Base-by-base conservation (phyloP, 305 asterid genomes). In the Monarda citriodora region DNA sequence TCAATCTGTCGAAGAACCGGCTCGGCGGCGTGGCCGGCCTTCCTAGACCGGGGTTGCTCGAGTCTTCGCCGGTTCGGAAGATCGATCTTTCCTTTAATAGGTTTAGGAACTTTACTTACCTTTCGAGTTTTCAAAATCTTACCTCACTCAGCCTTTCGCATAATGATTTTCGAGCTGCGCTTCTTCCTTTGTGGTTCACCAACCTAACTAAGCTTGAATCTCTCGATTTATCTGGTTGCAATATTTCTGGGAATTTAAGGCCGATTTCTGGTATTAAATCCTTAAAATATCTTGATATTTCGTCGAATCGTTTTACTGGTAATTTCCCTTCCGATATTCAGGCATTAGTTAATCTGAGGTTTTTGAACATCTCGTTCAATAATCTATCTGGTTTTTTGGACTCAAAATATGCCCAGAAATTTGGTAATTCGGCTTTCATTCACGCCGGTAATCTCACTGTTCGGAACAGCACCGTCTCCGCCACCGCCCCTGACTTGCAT, bases 31-130 rank as follows among this genome's bases (percentile, higher is more conserved):
- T 82, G 0, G 59, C 79, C 31, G 88, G 77, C 18, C 61, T 67
- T 17, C 56, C 71, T 1, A 77, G 48, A 25, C 59, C 74, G 42
- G 76, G 49, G 21, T 9, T 22, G 61, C 17, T 45, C 23, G 56
- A 12, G 5, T 14, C 68, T 6, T 81, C 87, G 0, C 55, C 66
- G 21, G 61, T 85, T 41, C 75, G 69, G 18, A 78, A 47, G 64
- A 79, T 92, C 49, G 79, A 89, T 72, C 84, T 92, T 49, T 85
- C 98, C 1, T 74, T 45, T 58, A 92, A 92, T 74, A 76, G 98
- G 88, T 85, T 92, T 44, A 82, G 72, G n/a, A 78, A 62, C 69
- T 77, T 92, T 16, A 76, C 63, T 26, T 53, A 65, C 52, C 64
- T 85, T 36, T 71, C 87, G 0, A 61, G 18, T 66, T 73, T 87